A percentile compares a stretch with the other conserved stretches of the same genome.
Conservation (phyloP, 1,284 basidiomycete genomes). For the Termitomyces sp. region DNA sequence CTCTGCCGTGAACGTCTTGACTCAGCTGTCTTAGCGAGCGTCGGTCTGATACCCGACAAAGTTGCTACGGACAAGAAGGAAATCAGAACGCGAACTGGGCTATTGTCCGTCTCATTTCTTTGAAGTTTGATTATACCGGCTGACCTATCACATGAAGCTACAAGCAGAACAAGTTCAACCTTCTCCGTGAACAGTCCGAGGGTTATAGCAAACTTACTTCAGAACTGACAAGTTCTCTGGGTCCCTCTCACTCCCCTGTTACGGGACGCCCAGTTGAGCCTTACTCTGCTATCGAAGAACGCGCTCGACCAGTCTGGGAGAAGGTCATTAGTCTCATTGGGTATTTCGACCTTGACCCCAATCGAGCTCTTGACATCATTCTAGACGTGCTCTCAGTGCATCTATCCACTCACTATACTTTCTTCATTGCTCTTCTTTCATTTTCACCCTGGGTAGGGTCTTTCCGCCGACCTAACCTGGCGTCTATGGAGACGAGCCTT, state of each 20-base stretch:
- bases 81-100: slow-evolving; percentile 68
- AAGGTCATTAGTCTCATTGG: slow-evolving; percentile 87
- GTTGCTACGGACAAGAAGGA: slow-evolving; percentile 65
- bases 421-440: slow-evolving; percentile 84
- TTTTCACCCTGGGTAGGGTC: slow-evolving; percentile 76
- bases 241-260: slow-evolving; percentile 59
- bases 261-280: slow-evolving; percentile 62
- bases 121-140: slow-evolving; percentile 6
- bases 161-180: slow-evolving; percentile 98
- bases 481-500: slow-evolving; percentile 33
- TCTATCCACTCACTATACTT: slow-evolving; percentile 80
- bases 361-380: slow-evolving; percentile 89
- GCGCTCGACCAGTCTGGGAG: slow-evolving; percentile 78
- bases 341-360: slow-evolving; percentile 94
- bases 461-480: slow-evolving; percentile 28
- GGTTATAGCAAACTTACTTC: slow-evolving; percentile 92
- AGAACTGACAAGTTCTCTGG: slow-evolving; percentile 77
- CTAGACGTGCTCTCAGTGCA: slow-evolving; percentile 88
- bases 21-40: slow-evolving; percentile 49
- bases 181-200: slow-evolving; percentile 95
- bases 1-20: slow-evolving; percentile 74
- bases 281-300: slow-evolving; percentile 48
- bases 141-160: slow-evolving; percentile 50
- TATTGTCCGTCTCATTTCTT: slow-evolving; percentile 56
- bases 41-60: slow-evolving; percentile 63